Conservation (phyloP, 371 early-diverging fungal species). For the Mortierella sp. region DNA sequence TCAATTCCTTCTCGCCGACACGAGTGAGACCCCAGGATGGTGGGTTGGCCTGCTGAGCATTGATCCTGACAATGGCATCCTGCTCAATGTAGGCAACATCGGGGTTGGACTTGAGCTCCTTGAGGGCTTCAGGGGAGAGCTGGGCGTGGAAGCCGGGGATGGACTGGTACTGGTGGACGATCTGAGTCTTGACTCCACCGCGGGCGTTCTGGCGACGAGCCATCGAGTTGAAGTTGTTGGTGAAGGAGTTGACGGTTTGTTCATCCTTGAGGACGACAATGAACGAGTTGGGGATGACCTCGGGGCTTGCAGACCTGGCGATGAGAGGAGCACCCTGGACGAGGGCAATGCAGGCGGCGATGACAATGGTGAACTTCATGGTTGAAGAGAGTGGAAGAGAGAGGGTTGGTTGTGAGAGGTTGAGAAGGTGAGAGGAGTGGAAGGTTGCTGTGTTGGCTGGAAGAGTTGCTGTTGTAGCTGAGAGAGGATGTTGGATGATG, state of each 20-base stretch:
- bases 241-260: conserved; percentile 3
- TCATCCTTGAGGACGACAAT: conserved; percentile 36
- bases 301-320: background rate
- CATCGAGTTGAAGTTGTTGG: conserved; percentile 19
- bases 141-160: conserved; percentile 28
- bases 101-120: conserved; percentile 17
- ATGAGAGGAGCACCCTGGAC: conserved; percentile 15
- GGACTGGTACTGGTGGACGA: conserved; percentile 11
- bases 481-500: no score
- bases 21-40: conserved; percentile 52
- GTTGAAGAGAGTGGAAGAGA: background rate
- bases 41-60: conserved; percentile 24
- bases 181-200: conserved; percentile 21
- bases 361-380: conserved; percentile 25
- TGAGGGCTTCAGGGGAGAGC: conserved; percentile 20
- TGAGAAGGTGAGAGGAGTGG: no score
- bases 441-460: no score
- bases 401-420: no score
- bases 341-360: conserved; percentile 17
- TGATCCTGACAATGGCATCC: conserved; percentile 58
- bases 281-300: conserved; percentile 24
- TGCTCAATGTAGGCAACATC: conserved; percentile 67
- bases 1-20: conserved; percentile 29
- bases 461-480: no score
- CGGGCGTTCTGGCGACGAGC: conserved; percentile 16